phyloP scores from a whole-genome alignment of 805 yeast genomes.

The Yamadazyma philogaea region DNA sequence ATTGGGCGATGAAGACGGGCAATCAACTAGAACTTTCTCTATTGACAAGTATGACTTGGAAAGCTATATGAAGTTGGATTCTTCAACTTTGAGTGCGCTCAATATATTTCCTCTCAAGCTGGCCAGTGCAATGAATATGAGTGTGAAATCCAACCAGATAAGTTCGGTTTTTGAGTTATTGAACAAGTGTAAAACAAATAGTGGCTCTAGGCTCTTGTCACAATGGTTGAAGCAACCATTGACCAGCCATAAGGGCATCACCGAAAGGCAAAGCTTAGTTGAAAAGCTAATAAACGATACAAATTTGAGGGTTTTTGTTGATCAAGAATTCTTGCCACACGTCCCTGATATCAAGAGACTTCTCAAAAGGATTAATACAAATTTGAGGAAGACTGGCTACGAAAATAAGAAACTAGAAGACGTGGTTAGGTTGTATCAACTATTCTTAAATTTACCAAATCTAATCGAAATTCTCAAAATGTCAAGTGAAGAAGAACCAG shows the following conservation, averaged over 20 bases:
- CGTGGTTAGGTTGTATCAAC: conserved; percentile 83
- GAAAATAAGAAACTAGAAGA: conserved; percentile 74
- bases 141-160: conserved; percentile 22
- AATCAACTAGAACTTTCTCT: conserved; percentile 48
- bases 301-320: conserved; percentile 59
- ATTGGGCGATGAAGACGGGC: conserved; percentile 43
- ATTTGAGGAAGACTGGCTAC: conserved; percentile 28
- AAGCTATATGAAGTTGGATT: conserved; percentile 87
- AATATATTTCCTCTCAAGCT: conserved; percentile 68
- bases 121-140: conserved; percentile 12
- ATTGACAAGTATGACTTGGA: conserved; percentile 66
- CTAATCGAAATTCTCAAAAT: conserved; percentile 51
- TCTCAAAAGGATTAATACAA: conserved; percentile 56
- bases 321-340: conserved; percentile 60
- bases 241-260: conserved; percentile 57
- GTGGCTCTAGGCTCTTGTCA: conserved; percentile 83
- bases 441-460: conserved; percentile 68
- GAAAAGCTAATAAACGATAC: conserved; percentile 68
- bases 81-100: conserved; percentile 83
- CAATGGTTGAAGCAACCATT: conserved; percentile 98
- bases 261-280: conserved; percentile 72
- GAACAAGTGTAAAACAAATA: conserved; percentile 82
- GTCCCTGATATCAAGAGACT: conserved; percentile 84
- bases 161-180: conserved; percentile 74
- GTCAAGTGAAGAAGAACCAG: conserved; percentile 33